phyloP scores from a whole-genome alignment of 2,329 filamentous ascomycete genomes.

The Cadophora malorum region DNA sequence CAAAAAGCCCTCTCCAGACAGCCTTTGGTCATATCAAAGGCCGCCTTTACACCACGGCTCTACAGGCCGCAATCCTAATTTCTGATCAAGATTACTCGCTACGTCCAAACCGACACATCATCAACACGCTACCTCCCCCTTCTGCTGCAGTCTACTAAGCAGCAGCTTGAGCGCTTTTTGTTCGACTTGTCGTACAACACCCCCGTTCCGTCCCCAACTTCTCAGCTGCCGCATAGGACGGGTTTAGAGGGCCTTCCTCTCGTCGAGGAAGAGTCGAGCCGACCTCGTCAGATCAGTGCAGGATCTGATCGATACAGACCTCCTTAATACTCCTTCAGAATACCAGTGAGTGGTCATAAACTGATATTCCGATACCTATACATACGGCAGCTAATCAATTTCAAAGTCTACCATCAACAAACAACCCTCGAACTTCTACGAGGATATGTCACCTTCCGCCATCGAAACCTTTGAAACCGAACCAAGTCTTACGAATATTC shows the following conservation, averaged over 20 bases:
- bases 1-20: slow-evolving; percentile 35
- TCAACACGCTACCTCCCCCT: slow-evolving; percentile 69
- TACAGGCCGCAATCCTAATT: slow-evolving; percentile 56
- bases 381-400: slow-evolving; percentile 18
- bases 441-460: slow-evolving; percentile 73
- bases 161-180: slow-evolving; percentile 56
- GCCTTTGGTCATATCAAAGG: slow-evolving; percentile 75
- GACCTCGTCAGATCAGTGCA: slow-evolving; percentile 91
- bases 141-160: slow-evolving; percentile 55
- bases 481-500: slow-evolving; percentile 41
- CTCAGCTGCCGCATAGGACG: slow-evolving; percentile 99
- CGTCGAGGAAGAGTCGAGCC: slow-evolving; percentile 98
- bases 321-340: slow-evolving; percentile 73
- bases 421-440: slow-evolving; percentile 36
- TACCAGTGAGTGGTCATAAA: slow-evolving; percentile 34
- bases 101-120: slow-evolving; percentile 68
- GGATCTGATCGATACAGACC: slow-evolving; percentile 94
- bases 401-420: slow-evolving; percentile 18
- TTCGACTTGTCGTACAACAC: slow-evolving; percentile 57
- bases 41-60: slow-evolving; percentile 60
- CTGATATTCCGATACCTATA: background rate
- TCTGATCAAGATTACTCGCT: slow-evolving; percentile 75
- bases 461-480: slow-evolving; percentile 57
- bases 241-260: slow-evolving; percentile 99
- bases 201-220: slow-evolving; percentile 64